These are phyloP conservation scores for Epichloe sp. DNA, from an alignment of 2,329 filamentous ascomycete genomes.

Conservation along the genomic window DNA sequence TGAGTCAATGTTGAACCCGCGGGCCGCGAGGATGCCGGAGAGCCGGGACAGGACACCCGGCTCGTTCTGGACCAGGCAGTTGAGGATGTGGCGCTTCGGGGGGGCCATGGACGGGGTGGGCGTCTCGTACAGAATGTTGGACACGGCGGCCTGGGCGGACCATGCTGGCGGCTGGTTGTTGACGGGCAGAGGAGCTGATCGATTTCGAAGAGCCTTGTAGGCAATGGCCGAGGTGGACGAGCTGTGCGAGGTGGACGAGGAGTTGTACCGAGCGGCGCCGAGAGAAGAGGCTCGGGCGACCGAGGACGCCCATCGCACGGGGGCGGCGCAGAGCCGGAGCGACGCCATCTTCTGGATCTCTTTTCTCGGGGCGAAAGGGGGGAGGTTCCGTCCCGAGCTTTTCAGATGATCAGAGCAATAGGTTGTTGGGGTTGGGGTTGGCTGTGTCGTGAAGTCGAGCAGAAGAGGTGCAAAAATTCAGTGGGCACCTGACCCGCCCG, in stretches of 20 bases:
- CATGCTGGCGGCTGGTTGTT: constrained; percentile 63
- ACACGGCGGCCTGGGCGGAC: constrained; percentile 89
- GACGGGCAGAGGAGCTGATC: constrained; percentile 73
- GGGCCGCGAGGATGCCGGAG: constrained; percentile 86
- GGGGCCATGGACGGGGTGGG: constrained; percentile 71
- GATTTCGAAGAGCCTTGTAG: constrained; percentile 92
- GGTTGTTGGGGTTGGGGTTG: no score
- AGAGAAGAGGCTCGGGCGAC: constrained; percentile 15
- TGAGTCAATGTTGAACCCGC: constrained; percentile 98
- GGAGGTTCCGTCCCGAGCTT: background rate
- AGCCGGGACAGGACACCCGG: constrained; percentile 93
- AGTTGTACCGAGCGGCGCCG: constrained; percentile 22
- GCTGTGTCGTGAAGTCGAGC: no score
- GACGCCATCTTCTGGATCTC: constrained; percentile 27
- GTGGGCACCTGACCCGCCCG: no score
- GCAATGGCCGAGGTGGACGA: constrained; percentile 86
- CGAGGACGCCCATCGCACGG: constrained; percentile 23
- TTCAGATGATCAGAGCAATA: background rate
- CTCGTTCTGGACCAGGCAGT: constrained; percentile 98
- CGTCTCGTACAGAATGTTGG: constrained; percentile 97
- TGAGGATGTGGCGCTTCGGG: constrained; percentile 92
- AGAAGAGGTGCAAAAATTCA: no score
- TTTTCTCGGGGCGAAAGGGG: background rate
- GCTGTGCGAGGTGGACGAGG: constrained; percentile 38
- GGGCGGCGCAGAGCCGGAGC: constrained; percentile 28